Base-by-base conservation (phyloP, 148 eudicot species). In the Camellia granthamiana region DNA sequence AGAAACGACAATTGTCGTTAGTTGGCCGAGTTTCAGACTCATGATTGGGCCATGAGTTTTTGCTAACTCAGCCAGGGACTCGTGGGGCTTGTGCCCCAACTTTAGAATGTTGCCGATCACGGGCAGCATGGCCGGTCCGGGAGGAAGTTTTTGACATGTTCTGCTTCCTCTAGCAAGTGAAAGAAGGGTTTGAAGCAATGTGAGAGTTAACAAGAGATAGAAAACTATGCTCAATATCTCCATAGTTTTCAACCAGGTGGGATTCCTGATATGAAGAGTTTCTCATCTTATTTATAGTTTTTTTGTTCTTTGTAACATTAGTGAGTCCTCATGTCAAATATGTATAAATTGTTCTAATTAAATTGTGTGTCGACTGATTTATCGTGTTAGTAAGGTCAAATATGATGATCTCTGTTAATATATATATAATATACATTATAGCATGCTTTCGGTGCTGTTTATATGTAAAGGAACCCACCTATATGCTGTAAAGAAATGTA, bases 1-100 rank as follows among this genome's bases (percentile, higher is more conserved):
- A 1, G 84, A 71, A 9, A 82, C 54, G 12, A 82, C 77, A 7
- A 77, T 23, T 3, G 81, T 64, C 18, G 58, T 78, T 6, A 54
- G 19, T 16, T 52, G 76, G 19, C 84, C 84, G 5, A 82, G 73
- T 65, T 82, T 23, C 8, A 82, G 23, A 11, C 61, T 49, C 77
- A 82, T 71, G 54, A 82, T 66, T 0, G 81, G 81, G 0, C 84
- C 84, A 2, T 82, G 43, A 11, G 15, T 49, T 70, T 82, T 78
- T 13, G 74, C 78, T 2, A 82, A 72, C 41, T 82, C 13, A 14
- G 81, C 77, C 3, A 82, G 74, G 51, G 81, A 82, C 59, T 42
- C 13, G 72, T 78, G 84, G 12, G 84, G 84, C 5, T 82, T 71
- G 65, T 41, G n/a, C 5, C 84, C 84, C 1, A 82, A 73, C 18